Evolutionary conservation across 2,329 filamentous ascomycete species (phyloP).

Genomic region (Hymenoscyphus linearis): DNA sequence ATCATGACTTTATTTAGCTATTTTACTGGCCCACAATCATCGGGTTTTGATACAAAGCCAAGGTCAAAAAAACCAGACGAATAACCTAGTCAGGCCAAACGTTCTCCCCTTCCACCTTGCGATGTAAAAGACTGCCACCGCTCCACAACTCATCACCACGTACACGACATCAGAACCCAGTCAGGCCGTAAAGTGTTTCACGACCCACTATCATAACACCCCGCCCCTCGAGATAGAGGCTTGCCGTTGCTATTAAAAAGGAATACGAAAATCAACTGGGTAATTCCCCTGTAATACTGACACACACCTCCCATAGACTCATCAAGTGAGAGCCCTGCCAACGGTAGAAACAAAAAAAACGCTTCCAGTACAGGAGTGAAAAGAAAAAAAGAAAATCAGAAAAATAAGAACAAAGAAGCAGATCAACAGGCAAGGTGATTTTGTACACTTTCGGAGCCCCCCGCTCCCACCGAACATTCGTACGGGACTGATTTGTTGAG

Average conservation of each 20-base stretch:
- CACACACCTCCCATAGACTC: constrained; percentile 5
- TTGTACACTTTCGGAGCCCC: neutral
- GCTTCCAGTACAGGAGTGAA: constrained; percentile 7
- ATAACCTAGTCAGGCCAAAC: neutral
- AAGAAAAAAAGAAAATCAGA: constrained; percentile 12
- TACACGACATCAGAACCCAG: constrained; percentile 10
- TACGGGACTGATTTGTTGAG: constrained; percentile 2
- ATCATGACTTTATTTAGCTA: constrained; percentile 11
- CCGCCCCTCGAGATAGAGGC: neutral
- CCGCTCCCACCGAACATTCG: neutral
- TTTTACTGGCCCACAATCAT: neutral
- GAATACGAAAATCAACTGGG: constrained; percentile 10
- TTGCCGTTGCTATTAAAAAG: constrained; percentile 22
- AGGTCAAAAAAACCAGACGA: neutral
- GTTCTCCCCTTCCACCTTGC: neutral
- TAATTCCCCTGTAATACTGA: constrained; percentile 3
- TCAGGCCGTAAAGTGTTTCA: neutral
- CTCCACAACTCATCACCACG: constrained; percentile 5
- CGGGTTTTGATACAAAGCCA: neutral
- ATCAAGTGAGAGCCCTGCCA: constrained; percentile 3
- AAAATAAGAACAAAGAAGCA: constrained; percentile 27
- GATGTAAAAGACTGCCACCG: neutral
- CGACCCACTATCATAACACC: constrained; percentile 6
- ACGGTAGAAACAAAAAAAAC: neutral
- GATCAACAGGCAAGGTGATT: constrained; percentile 18